A percentile compares a stretch with the other conserved stretches of the same genome.
Evolutionary conservation across 225 moss, liverwort and hornwort genomes (phyloP).

Genomic region (Polytrichum formosum): DNA sequence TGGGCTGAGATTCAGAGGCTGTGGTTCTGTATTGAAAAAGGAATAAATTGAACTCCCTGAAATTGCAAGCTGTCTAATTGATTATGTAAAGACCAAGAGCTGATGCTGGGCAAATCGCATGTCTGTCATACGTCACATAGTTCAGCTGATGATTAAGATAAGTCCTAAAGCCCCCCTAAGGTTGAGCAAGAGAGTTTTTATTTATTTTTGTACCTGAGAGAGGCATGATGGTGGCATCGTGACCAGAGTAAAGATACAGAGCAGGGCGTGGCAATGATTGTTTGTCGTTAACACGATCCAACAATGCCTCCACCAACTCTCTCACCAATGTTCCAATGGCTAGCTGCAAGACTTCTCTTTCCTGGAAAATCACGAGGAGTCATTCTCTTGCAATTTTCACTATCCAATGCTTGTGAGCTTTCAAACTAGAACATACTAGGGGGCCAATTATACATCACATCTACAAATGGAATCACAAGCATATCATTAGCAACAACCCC

Average conservation of each 20-base stretch:
- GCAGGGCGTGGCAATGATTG: slow-evolving; percentile 23
- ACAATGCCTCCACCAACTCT: slow-evolving; percentile 46
- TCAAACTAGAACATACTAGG: no score
- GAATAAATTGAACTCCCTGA: background rate
- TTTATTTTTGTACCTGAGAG: slow-evolving; percentile 37
- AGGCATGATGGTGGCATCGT: slow-evolving; percentile 62
- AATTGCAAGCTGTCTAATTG: background rate
- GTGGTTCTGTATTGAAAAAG: background rate
- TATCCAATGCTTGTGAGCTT: no score
- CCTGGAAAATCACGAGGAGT: slow-evolving; percentile 21
- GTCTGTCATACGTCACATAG: background rate
- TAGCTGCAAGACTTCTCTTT: slow-evolving; percentile 46
- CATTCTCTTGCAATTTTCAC: background rate
- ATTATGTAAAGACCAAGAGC: no score
- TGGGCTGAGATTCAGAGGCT: no score
- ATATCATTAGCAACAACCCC: no score
- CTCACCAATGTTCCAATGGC: slow-evolving; percentile 43
- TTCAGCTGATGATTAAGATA: background rate
- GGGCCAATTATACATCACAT: no score
- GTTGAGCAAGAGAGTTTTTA: background rate
- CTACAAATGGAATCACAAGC: no score
- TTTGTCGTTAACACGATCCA: slow-evolving; percentile 19
- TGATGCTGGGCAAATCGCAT: background rate
- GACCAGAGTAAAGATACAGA: slow-evolving; percentile 52
- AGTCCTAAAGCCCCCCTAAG: background rate